phyloP scores from a whole-genome alignment of 164 flowering plant genomes.

The Cinnamomum chago region DNA sequence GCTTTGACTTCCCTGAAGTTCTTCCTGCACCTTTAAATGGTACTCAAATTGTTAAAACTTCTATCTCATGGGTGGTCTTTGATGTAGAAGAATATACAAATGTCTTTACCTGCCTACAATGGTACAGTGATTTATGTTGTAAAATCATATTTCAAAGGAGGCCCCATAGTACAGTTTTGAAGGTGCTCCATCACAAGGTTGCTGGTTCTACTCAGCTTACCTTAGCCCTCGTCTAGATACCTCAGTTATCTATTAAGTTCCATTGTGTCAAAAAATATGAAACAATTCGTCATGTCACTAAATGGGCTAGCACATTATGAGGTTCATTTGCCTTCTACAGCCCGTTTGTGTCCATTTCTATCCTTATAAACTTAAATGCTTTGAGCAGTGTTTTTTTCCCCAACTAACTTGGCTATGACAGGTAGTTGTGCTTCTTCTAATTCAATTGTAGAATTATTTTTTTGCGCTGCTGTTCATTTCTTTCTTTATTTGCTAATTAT shows the following conservation, averaged over 20 bases:
- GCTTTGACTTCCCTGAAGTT: conserved; percentile 90
- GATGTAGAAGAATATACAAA: too few species aligned
- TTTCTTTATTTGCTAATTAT: not conserved
- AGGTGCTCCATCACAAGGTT: too few species aligned
- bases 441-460: not conserved
- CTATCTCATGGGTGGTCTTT: not conserved
- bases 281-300: not conserved
- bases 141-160: not conserved
- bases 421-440: not conserved
- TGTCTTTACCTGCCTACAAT: not conserved
- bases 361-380: not conserved
- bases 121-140: not conserved
- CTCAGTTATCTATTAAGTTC: not conserved
- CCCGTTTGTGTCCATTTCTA: not conserved
- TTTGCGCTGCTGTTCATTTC: not conserved
- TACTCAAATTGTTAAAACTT: conserved; percentile 19
- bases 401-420: not conserved
- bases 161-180: too few species aligned
- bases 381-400: not conserved
- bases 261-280: not conserved
- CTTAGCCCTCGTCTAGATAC: not conserved
- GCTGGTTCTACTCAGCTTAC: too few species aligned
- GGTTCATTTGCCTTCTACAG: not conserved
- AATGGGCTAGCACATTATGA: not conserved
- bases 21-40: conserved; percentile 95